These are phyloP conservation scores for Russula abietina DNA, from an alignment of 768 basidiomycete genomes.

Conservation along the genomic window DNA sequence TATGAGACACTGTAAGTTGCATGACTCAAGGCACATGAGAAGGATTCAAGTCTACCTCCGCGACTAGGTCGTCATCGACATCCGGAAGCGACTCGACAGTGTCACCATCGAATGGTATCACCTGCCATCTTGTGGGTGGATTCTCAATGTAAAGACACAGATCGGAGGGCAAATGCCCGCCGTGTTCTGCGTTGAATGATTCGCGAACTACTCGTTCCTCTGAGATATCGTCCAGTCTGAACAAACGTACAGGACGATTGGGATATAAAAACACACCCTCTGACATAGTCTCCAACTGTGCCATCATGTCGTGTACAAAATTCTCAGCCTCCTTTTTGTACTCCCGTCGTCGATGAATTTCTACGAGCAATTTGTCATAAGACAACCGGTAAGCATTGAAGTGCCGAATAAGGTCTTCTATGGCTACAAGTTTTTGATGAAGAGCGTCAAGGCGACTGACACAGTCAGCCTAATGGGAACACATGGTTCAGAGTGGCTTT, in stretches of 20 bases:
- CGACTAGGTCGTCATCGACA: slow-evolving; percentile 53
- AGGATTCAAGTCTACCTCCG: slow-evolving; percentile 38
- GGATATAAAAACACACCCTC: slow-evolving; percentile 43
- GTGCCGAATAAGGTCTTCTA: slow-evolving; percentile 59
- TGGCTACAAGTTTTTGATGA: slow-evolving; percentile 53
- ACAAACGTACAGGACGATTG: slow-evolving; percentile 1
- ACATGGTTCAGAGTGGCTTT: not conserved
- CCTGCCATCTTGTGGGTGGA: slow-evolving; percentile 66
- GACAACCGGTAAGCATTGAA: slow-evolving; percentile 67
- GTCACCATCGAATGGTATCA: slow-evolving; percentile 53
- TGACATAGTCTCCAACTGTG: slow-evolving; percentile 56
- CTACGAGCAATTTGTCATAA: slow-evolving; percentile 66
- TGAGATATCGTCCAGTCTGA: slow-evolving; percentile 29
- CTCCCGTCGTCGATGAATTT: slow-evolving; percentile 61
- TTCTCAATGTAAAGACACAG: slow-evolving; percentile 74
- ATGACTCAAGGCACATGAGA: not conserved
- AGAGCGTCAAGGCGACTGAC: slow-evolving; percentile 50
- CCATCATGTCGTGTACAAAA: slow-evolving; percentile 59
- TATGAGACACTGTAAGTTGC: not conserved
- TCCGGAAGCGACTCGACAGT: slow-evolving; percentile 53
- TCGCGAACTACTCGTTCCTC: slow-evolving; percentile 63
- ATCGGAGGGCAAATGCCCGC: slow-evolving; percentile 68
- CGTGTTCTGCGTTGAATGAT: slow-evolving; percentile 68
- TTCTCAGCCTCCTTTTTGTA: slow-evolving; percentile 63
- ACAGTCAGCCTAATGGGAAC: slow-evolving; percentile 41